These are phyloP conservation scores for Bryoglossum gracile DNA, from an alignment of 495 filamentous ascomycete genomes.

Conservation along the genomic window DNA sequence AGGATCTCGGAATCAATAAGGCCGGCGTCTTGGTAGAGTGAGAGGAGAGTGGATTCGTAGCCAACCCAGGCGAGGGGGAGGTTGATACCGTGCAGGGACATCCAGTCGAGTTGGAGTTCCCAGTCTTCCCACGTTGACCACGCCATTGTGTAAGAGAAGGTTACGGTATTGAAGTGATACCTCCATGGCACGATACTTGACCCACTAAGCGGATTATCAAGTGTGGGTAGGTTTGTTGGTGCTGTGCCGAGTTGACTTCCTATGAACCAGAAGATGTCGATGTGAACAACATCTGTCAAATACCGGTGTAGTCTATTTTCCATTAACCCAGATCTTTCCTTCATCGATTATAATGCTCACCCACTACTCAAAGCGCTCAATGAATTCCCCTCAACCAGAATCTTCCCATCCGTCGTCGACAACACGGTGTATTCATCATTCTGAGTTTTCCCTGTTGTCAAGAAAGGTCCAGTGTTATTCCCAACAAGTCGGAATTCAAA, in stretches of 20 bases:
- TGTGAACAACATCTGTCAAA: conserved; percentile 38
- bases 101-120: conserved; percentile 48
- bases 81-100: conserved; percentile 46
- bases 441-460: conserved; percentile 6
- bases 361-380: conserved; percentile 40
- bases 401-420: conserved; percentile 31
- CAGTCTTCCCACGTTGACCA: conserved; percentile 51
- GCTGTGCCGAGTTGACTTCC: conserved; percentile 30
- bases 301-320: conserved; percentile 40
- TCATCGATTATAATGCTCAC: conserved; percentile 21
- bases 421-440: conserved; percentile 40
- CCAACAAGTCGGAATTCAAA: conserved; percentile 35
- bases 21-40: conserved; percentile 42
- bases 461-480: conserved; percentile 10
- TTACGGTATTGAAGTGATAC: conserved; percentile 49
- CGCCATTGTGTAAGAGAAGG: conserved; percentile 45
- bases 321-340: not conserved
- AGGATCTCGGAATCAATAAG: conserved; percentile 39
- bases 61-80: conserved; percentile 48
- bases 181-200: conserved; percentile 43
- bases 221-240: conserved; percentile 26
- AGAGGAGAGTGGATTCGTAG: conserved; percentile 42
- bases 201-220: conserved; percentile 25
- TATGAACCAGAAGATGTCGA: conserved; percentile 47
- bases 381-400: conserved; percentile 39